Percentiles rank a stretch among this genome's conserved stretches.
Conservation (phyloP, 352 stramenopile genomes). For the Phytophthora pseudosyringae region DNA sequence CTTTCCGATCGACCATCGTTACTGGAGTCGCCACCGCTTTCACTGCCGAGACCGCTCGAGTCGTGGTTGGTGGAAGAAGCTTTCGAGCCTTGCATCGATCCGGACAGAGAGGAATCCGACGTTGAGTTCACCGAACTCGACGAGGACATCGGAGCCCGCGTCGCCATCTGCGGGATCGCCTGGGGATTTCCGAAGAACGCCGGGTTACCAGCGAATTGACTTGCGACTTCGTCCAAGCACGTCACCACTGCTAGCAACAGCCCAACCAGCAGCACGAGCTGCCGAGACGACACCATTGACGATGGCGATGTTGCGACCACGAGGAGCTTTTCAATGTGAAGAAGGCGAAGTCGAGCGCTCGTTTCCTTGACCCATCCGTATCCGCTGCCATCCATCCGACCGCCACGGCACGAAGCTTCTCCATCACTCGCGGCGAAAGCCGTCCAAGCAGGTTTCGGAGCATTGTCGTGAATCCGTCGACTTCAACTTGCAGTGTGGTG, state of each 20-base stretch:
- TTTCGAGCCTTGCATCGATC: slow-evolving; percentile 23
- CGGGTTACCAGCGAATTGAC: slow-evolving; percentile 14
- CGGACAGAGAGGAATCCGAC: slow-evolving; percentile 11
- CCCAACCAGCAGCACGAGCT: slow-evolving; percentile 9
- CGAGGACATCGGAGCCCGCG: slow-evolving; percentile 1
- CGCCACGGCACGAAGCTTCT: slow-evolving; percentile 8
- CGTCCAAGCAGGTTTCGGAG: slow-evolving; percentile 11
- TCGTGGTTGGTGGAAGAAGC: slow-evolving; percentile 12
- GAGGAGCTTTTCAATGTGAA: slow-evolving; percentile 19
- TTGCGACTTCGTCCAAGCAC: not conserved
- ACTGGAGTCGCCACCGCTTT: not conserved
- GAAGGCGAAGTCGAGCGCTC: not conserved
- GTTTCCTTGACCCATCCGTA: slow-evolving; percentile 3
- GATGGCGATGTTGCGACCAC: slow-evolving; percentile 10
- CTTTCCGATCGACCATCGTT: not conserved
- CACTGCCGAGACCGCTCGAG: not conserved
- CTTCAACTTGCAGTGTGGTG: slow-evolving; percentile 12
- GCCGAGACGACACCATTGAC: slow-evolving; percentile 7
- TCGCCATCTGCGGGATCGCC: not conserved
- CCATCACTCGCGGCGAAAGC: slow-evolving; percentile 22
- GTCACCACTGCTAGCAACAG: slow-evolving; percentile 14
- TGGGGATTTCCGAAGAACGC: slow-evolving; percentile 19
- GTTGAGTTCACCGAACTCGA: slow-evolving; percentile 7
- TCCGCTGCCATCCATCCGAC: slow-evolving; percentile 13
- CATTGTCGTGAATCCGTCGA: not conserved